A percentile compares a stretch with the other conserved stretches of the same genome.
These are phyloP conservation scores for Rehmannia glutinosa DNA, from an alignment of 257 asterid species.

Conservation along the genomic window DNA sequence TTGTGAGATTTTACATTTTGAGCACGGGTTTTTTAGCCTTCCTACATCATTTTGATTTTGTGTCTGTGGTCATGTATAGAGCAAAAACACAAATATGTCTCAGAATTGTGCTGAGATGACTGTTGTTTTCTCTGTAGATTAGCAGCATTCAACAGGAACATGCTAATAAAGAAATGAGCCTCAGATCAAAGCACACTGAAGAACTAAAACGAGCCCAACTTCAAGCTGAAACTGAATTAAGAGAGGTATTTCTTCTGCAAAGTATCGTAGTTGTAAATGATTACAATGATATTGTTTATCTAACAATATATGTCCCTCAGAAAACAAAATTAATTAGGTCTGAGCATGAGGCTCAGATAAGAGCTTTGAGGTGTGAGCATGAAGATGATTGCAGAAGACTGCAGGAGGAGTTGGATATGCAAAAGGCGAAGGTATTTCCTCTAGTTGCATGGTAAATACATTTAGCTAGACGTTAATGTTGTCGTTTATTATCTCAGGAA, in stretches of 20 bases:
- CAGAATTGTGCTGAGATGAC: constrained; percentile 19
- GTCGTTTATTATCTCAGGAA: constrained; percentile 52
- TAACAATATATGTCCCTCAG: constrained; percentile 34
- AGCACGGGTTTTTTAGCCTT: constrained; percentile 10
- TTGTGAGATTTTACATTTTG: neutral
- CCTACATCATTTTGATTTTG: constrained; percentile 12
- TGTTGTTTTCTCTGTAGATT: constrained; percentile 37
- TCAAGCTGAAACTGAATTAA: constrained; percentile 77
- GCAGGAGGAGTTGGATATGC: constrained; percentile 83
- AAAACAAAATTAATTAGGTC: constrained; percentile 62
- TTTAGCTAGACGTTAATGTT: constrained; percentile 16
- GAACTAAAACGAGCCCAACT: constrained; percentile 58
- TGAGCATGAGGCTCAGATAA: constrained; percentile 81
- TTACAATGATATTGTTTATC: neutral
- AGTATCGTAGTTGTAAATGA: neutral
- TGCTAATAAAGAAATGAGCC: constrained; percentile 51
- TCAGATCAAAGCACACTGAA: constrained; percentile 62
- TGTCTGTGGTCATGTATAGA: neutral
- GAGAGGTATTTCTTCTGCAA: constrained; percentile 51
- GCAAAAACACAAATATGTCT: neutral
- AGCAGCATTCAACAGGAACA: constrained; percentile 63
- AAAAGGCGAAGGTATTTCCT: constrained; percentile 64
- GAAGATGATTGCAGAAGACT: constrained; percentile 81
- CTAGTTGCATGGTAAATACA: constrained; percentile 7
- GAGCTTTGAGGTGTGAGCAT: constrained; percentile 81